A percentile compares a stretch with the other conserved stretches of the same genome.
Evolutionary conservation across 345 rosid genomes (phyloP).

Genomic region (Eucalyptus sp.): DNA sequence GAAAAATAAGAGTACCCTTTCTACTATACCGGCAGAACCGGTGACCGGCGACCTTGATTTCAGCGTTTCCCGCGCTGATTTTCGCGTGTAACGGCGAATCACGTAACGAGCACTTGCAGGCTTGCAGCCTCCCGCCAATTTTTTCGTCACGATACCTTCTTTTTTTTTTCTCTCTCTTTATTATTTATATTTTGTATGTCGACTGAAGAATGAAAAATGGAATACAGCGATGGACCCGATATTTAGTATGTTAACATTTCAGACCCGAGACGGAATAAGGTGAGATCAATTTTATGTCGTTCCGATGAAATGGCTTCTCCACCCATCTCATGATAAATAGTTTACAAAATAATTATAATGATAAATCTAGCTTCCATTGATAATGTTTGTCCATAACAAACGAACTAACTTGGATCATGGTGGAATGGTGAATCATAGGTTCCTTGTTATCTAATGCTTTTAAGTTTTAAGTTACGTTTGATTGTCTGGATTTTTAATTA

Average conservation of each 20-base stretch:
- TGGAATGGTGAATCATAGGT: neutral
- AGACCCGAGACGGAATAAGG: rapidly evolving
- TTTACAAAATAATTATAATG: rapidly evolving
- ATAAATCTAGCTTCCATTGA: rapidly evolving
- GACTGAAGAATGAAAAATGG: neutral
- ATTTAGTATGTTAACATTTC: neutral
- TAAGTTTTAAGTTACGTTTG: rapidly evolving
- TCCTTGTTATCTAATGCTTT: neutral
- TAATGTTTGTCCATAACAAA: no score
- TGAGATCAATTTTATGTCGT: neutral
- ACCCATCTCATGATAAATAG: rapidly evolving
- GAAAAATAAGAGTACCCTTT: neutral
- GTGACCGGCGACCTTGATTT: neutral
- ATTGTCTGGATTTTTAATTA: rapidly evolving
- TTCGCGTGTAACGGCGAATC: neutral
- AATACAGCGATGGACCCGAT: neutral
- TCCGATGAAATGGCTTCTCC: rapidly evolving
- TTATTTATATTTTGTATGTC: neutral
- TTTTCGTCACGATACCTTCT: rapidly evolving
- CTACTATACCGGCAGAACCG: neutral
- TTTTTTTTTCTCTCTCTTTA: rapidly evolving
- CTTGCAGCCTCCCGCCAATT: neutral
- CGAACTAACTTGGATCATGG: neutral
- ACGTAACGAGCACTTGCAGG: neutral
- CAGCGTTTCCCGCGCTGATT: neutral